Conservation (phyloP, 2,329 filamentous ascomycete species). For the Ceratocystis alfenasii region DNA sequence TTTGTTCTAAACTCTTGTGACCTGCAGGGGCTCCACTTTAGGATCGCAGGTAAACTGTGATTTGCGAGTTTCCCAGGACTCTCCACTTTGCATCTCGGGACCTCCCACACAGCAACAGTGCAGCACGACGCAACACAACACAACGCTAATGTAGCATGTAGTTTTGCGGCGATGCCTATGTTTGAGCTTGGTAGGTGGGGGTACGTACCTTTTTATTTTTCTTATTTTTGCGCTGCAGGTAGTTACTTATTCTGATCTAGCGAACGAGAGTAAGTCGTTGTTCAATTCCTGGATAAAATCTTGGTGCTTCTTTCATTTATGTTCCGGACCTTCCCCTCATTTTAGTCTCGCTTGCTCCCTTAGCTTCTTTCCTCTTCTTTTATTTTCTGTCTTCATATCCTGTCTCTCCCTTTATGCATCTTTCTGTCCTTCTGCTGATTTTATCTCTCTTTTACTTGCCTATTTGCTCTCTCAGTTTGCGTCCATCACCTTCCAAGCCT, state of each 20-base stretch:
- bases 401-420: background rate
- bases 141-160: background rate
- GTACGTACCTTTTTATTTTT: background rate
- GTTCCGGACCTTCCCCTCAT: background rate
- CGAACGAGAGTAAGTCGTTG: background rate
- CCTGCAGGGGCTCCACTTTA: conserved; percentile 2
- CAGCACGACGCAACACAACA: too few species aligned
- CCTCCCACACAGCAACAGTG: background rate
- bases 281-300: conserved; percentile 1
- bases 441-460: background rate
- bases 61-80: background rate
- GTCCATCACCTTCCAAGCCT: background rate
- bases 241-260: background rate
- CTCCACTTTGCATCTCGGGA: conserved; percentile 7
- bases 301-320: background rate
- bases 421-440: background rate
- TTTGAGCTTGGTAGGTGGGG: background rate
- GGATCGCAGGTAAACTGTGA: background rate
- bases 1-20: background rate
- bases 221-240: background rate
- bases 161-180: background rate
- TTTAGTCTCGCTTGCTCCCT: background rate
- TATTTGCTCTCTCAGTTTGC: background rate
- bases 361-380: background rate
- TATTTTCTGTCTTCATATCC: background rate